Conservation (phyloP, 306 rosid species). For the Trichosanthes truncata region DNA sequence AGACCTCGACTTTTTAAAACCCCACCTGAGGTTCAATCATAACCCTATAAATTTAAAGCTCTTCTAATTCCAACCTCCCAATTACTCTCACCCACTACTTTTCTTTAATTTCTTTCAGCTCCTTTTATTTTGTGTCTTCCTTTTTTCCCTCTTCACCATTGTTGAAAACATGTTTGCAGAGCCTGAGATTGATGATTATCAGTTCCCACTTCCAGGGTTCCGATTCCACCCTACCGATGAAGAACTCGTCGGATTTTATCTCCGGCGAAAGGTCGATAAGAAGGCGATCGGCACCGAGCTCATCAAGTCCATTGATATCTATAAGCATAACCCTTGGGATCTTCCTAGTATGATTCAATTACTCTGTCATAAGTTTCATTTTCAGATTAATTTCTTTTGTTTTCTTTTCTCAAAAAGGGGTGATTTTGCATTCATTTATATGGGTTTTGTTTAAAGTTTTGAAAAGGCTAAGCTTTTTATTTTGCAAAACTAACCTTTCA, state of each 20-base stretch:
- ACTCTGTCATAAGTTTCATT: not conserved
- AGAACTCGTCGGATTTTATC: constrained; percentile 86
- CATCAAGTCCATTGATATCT: constrained; percentile 81
- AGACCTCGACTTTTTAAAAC: not conserved
- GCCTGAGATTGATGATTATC: constrained; percentile 4
- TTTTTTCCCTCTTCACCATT: not conserved
- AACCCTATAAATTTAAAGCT: not conserved
- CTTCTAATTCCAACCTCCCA: not conserved
- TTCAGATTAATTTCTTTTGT: not conserved
- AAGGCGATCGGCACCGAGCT: constrained; percentile 48
- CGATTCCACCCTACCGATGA: constrained; percentile 91
- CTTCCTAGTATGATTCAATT: constrained; percentile 60
- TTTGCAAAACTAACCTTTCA: not conserved
- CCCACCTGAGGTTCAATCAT: not conserved
- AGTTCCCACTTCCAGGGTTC: constrained; percentile 66
- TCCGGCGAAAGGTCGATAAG: constrained; percentile 55
- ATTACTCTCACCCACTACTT: not conserved
- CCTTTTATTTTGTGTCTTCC: not conserved
- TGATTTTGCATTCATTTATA: not conserved
- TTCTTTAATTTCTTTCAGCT: not conserved
- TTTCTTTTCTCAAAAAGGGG: not conserved
- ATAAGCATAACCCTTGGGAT: constrained; percentile 33
- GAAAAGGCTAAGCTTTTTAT: not conserved
- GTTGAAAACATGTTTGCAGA: not conserved
- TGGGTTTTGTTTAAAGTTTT: not conserved